Evolutionary conservation across 805 yeast species (phyloP), one percentile per base, ranked within the genome.

Genomic region (Kuraishia molischiana): DNA sequence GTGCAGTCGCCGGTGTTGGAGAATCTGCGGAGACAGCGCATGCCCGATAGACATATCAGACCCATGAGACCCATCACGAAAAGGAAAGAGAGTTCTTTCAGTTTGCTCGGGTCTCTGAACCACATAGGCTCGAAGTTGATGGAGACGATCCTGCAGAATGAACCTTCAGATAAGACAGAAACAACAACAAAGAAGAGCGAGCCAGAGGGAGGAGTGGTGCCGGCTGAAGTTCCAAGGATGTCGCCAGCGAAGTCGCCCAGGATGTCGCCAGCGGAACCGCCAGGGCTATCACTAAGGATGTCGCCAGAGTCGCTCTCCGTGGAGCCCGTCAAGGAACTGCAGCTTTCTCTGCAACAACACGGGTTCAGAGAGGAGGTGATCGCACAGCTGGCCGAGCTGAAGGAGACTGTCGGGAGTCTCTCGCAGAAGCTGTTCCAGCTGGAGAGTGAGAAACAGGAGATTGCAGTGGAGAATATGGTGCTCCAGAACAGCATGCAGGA

Each of bases 391-490:
- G 35, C 35, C 22, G 35, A 21, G 14, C 22, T 20, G 22, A 13
- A 21, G 22, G 35, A 32, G 35, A 9, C 14, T 10, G 26, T 32
- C 6, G 35, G 15, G 8, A n/a, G 20, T 10, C 26, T 32, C 22
- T 13, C 29, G 13, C 37, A 41, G 24, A 43, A 37, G 32, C 38
- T 35, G 14, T 11, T 28, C 3, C 38, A 37, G 21, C 32, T 48
- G 21, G 40, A 40, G 6, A 34, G 32, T 26, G 19, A 45, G 9
- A 39, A 45, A 14, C 28, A 39, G 34, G 44, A 44, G 9, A 31
- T 45, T 5, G 22, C 34, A 5, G 11, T 29, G 3, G 38, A 39
- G n/a, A 38, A 24, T 4, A 10, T 19, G 9, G 36, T 11, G 19
- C 15, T 19, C 14, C 34, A 19, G 36, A 33, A 9, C 21, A 9